A percentile compares a stretch with the other conserved stretches of the same genome.
Evolutionary conservation across 2,329 filamentous ascomycete species (phyloP).

Genomic region (Hymenoscyphus infarciens): DNA sequence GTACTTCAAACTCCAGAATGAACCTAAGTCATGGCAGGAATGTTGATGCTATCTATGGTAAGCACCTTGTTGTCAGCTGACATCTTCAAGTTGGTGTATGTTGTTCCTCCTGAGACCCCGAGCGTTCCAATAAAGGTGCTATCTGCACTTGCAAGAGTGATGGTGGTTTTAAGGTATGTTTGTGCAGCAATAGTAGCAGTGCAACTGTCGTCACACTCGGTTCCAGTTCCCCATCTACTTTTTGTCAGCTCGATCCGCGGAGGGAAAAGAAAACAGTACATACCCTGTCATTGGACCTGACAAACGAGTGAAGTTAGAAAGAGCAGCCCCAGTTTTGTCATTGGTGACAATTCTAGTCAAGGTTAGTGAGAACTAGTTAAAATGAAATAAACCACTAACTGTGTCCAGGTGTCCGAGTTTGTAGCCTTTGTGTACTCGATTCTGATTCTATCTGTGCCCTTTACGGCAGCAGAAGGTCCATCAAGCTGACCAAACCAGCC

Average conservation of each 20-base stretch:
- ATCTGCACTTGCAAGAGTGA: slow-evolving; percentile 38
- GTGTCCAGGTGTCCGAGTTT: slow-evolving; percentile 26
- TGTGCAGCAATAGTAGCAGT: slow-evolving; percentile 40
- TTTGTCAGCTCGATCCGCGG: background rate
- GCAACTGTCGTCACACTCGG: slow-evolving; percentile 39
- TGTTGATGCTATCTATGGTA: slow-evolving; percentile 37
- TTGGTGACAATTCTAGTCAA: slow-evolving; percentile 34
- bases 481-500: slow-evolving; percentile 42
- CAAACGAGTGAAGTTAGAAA: slow-evolving; percentile 37
- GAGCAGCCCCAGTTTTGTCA: slow-evolving; percentile 34
- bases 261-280: no score
- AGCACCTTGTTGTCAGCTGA: slow-evolving; percentile 38
- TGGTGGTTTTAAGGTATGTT: slow-evolving; percentile 39
- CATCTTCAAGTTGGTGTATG: slow-evolving; percentile 36
- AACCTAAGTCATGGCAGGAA: slow-evolving; percentile 34
- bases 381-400: slow-evolving; percentile 14
- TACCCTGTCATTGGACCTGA: slow-evolving; percentile 39
- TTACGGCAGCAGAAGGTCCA: slow-evolving; percentile 25
- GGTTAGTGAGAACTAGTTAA: background rate
- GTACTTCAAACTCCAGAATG: background rate
- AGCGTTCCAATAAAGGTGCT: slow-evolving; percentile 33
- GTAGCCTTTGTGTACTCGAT: slow-evolving; percentile 31
- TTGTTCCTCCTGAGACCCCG: slow-evolving; percentile 33
- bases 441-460: slow-evolving; percentile 31
- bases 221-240: slow-evolving; percentile 39